Evolutionary conservation across 352 stramenopile species (phyloP).

Genomic region (Thalassiosira ordinaria): DNA sequence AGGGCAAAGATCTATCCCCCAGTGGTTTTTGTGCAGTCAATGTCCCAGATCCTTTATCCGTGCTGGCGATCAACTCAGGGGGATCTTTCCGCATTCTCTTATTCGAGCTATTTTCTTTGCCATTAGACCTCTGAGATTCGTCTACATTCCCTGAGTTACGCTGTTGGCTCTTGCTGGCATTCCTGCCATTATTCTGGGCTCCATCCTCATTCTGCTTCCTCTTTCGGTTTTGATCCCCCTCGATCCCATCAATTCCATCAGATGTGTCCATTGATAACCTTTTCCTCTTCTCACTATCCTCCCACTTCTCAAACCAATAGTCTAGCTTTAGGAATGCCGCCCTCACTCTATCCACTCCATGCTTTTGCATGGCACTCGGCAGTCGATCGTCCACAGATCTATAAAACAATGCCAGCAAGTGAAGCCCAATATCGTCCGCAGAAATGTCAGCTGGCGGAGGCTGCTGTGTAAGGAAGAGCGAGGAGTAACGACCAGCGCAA

Average conservation of each 20-base stretch:
- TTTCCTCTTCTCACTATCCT: constrained; percentile 9
- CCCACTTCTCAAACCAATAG: constrained; percentile 8
- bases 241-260: no score
- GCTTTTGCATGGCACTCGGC: constrained; percentile 12
- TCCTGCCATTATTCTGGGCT: not conserved
- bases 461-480: constrained; percentile 12
- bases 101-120: not conserved
- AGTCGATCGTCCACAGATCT: constrained; percentile 37
- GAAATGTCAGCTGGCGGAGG: not conserved
- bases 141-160: not conserved
- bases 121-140: not conserved
- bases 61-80: not conserved
- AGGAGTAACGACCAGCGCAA: constrained; percentile 20
- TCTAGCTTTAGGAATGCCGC: constrained; percentile 22
- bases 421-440: constrained; percentile 5
- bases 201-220: constrained; percentile 1
- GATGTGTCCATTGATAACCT: not conserved
- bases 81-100: constrained; percentile 7
- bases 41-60: not conserved
- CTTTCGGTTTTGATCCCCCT: not conserved
- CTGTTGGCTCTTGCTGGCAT: not conserved
- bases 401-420: constrained; percentile 51
- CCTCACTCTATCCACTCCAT: constrained; percentile 26
- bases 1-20: not conserved
- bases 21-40: constrained; percentile 4